Evolutionary conservation across 2,329 filamentous ascomycete genomes (phyloP), one percentile per base, ranked within the genome.

Genomic region (Metarhizium humberi): DNA sequence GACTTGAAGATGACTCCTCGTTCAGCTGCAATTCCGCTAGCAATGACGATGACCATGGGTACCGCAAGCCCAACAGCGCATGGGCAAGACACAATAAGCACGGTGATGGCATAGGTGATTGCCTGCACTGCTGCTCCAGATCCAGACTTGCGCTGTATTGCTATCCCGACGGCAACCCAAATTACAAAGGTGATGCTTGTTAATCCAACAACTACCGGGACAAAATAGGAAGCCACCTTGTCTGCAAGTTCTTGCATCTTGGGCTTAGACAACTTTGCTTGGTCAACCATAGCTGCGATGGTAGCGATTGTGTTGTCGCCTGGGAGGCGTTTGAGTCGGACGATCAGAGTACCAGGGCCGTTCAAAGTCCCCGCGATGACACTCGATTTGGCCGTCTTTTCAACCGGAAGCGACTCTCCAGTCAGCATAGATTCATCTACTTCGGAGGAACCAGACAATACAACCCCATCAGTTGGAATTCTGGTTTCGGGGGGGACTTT

Each of bases 341-440:
- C 80, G 20, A 78, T 78, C 18, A 88, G 69, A 0, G 78, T 76
- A 0, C 87, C 87, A 1, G 77, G 72, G 2, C 82, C 79, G 63
- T 91, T 91, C 51, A 86, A 72, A 0, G 86, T 82, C 0, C 88
- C 88, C 2, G 88, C 88, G 55, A 88, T 78, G 1, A 91, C 76
- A 0, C 61, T 51, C 1, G 78, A 79, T 0, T 77, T 77, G 0
- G 69, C 52, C 0, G 67, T 58, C 64, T 92, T 92, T 4, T 74
- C 73, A 0, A 89, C 78, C 0, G 81, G 82, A 0, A 69, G 68
- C 0, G 80, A 76, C 64, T 94, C 89, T 0, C 88, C 88, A 0
- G 88, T 92, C 8, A 92, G 69, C 82, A 90, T 88, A 0, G 87
- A 88, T 65, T 92, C 89, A 62, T 92, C 80, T 0, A 90, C 76